Evolutionary conservation across 176 grass and related monocot species (phyloP).

Genomic region (Calamus simplicifolius): DNA sequence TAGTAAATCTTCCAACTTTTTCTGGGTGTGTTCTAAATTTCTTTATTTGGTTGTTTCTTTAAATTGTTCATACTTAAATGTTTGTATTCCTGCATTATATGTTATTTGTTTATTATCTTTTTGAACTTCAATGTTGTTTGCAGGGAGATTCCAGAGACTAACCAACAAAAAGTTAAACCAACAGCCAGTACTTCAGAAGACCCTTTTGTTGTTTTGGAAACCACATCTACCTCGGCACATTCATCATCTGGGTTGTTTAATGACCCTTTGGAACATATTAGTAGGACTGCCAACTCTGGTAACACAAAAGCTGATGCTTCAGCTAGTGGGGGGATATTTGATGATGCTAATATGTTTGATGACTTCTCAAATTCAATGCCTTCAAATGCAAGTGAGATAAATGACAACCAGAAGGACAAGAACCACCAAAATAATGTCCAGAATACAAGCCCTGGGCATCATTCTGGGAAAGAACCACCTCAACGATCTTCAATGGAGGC

Average conservation of each 20-base stretch:
- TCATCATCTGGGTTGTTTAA: slow-evolving; percentile 39
- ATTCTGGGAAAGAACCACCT: slow-evolving; percentile 38
- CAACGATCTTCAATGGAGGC: slow-evolving; percentile 36
- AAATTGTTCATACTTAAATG: too few species aligned
- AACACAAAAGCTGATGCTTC: slow-evolving; percentile 29
- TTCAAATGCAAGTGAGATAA: slow-evolving; percentile 42
- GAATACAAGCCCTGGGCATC: slow-evolving; percentile 37
- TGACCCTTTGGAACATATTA: slow-evolving; percentile 51
- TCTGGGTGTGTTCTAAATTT: too few species aligned
- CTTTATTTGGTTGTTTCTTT: too few species aligned
- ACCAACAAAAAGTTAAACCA: slow-evolving; percentile 36
- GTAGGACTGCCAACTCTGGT: slow-evolving; percentile 25
- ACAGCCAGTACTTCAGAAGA: slow-evolving; percentile 34
- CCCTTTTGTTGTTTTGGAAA: slow-evolving; percentile 70
- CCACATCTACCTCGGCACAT: slow-evolving; percentile 39
- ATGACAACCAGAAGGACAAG: slow-evolving; percentile 35
- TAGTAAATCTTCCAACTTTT: too few species aligned
- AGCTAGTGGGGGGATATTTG: slow-evolving; percentile 33
- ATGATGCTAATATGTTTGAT: slow-evolving; percentile 41
- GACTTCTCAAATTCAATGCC: slow-evolving; percentile 35
- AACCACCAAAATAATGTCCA: slow-evolving; percentile 21
- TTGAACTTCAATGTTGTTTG: slow-evolving; percentile 26
- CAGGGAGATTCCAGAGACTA: slow-evolving; percentile 45
- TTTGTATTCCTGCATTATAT: background rate
- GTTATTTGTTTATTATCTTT: background rate